Percentiles rank a stretch among this genome's conserved stretches.
Evolutionary conservation across 495 filamentous ascomycete genomes (phyloP).

Genomic region (Podospora pseudoanserina): DNA sequence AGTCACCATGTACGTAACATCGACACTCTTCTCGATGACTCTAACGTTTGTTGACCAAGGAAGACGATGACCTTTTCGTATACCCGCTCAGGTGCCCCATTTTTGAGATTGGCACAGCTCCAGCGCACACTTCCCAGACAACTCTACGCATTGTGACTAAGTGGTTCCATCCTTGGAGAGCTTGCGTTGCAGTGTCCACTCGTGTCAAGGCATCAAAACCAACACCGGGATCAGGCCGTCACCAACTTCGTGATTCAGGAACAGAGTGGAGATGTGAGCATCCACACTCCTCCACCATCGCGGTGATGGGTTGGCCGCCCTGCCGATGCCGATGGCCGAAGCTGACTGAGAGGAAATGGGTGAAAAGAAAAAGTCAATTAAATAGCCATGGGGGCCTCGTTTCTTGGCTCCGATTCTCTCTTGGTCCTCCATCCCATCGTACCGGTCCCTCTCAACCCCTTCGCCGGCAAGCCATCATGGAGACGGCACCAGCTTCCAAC

Average conservation of each 20-base stretch:
- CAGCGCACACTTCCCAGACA: not conserved
- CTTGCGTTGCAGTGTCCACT: not conserved
- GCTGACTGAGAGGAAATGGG: not conserved
- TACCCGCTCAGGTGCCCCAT: too few species aligned
- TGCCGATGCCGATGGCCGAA: not conserved
- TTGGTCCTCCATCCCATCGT: not conserved
- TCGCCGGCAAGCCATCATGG: not conserved
- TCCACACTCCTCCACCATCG: not conserved
- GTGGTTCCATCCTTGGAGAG: not conserved
- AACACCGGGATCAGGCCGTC: not conserved
- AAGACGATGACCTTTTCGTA: too few species aligned
- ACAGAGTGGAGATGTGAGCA: not conserved
- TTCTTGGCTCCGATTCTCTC: not conserved
- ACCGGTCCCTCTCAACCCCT: not conserved
- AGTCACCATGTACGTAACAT: not conserved
- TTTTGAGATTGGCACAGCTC: too few species aligned
- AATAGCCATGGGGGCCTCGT: not conserved
- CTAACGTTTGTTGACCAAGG: too few species aligned
- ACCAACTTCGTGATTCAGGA: not conserved
- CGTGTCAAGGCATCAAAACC: not conserved
- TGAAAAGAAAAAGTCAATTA: not conserved
- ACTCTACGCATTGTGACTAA: not conserved
- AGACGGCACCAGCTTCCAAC: constrained; percentile 28
- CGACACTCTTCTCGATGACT: too few species aligned
- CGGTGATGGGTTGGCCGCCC: not conserved